A percentile compares a stretch with the other conserved stretches of the same genome.
Conservation (phyloP, 73 alveolate genomes). For the Paraurostyla sp. region DNA sequence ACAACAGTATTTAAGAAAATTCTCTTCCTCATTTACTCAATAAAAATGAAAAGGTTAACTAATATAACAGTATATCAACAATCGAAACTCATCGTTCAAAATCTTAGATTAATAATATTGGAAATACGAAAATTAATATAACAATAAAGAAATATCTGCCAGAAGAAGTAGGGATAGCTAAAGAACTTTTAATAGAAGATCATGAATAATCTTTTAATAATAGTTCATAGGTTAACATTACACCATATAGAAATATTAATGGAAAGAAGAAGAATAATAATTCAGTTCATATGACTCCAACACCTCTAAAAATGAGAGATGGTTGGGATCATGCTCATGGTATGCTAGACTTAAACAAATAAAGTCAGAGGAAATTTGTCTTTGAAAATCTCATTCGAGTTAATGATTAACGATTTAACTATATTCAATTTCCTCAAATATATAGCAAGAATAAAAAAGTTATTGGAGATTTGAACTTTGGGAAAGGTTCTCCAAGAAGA, state of each 20-base stretch:
- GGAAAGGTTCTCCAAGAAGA: conserved; percentile 23
- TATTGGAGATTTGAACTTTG: conserved; percentile 17
- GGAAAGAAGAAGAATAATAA: neutral
- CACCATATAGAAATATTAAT: neutral
- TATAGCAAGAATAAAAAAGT: conserved; percentile 37
- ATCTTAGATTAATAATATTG: neutral
- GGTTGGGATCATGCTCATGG: conserved; percentile 57
- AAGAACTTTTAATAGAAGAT: neutral
- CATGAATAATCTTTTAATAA: neutral
- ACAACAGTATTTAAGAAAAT: too few species aligned
- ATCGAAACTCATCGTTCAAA: neutral
- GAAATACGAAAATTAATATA: neutral
- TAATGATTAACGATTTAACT: conserved; percentile 11
- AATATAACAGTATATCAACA: neutral
- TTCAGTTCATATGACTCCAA: neutral
- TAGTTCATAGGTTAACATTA: neutral
- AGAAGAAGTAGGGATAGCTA: too few species aligned
- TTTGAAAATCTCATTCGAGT: conserved; percentile 34
- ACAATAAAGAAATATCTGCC: too few species aligned
- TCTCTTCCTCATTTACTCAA: too few species aligned
- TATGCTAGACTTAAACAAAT: conserved; percentile 27
- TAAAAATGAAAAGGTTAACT: neutral
- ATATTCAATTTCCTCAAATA: neutral
- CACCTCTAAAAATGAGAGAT: conserved; percentile 37
- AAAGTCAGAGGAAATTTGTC: conserved; percentile 34